Evolutionary conservation across 176 grass and related monocot genomes (phyloP).

Genomic region (Hyparrhenia diplandra): DNA sequence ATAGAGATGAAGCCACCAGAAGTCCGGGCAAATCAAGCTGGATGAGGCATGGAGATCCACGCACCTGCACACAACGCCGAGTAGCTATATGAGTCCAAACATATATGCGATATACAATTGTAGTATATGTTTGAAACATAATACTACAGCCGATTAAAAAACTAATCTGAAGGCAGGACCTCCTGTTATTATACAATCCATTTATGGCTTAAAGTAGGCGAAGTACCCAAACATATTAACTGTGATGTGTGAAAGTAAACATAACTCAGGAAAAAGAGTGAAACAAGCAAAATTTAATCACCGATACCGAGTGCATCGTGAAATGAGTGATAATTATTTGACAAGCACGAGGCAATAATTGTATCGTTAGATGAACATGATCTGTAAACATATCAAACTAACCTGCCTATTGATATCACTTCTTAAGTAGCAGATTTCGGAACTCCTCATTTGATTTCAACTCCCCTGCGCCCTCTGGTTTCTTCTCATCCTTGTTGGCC

Average conservation of each 20-base stretch:
- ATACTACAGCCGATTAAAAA: neutral
- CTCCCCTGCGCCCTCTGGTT: slow-evolving; percentile 43
- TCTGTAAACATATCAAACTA: slow-evolving; percentile 4
- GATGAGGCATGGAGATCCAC: slow-evolving; percentile 16
- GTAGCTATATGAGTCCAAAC: neutral
- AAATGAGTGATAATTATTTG: neutral
- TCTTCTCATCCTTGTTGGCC: slow-evolving; percentile 53
- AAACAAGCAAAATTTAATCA: neutral
- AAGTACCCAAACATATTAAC: neutral
- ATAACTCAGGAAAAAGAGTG: neutral
- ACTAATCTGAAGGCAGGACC: neutral
- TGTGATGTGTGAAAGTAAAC: neutral
- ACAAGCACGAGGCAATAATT: neutral
- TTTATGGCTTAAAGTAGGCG: too few relatives aligned
- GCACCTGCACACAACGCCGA: neutral
- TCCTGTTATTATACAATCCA: neutral
- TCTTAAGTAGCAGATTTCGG: slow-evolving; percentile 82
- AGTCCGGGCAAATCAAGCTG: neutral
- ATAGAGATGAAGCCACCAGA: neutral
- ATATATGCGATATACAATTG: neutral
- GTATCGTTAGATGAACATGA: neutral
- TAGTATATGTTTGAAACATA: neutral
- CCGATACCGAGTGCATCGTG: neutral
- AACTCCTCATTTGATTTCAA: slow-evolving; percentile 91
- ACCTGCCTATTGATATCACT: slow-evolving; percentile 42